Evolutionary conservation across 1,284 basidiomycete genomes (phyloP).

Genomic region (Heterobasidion occidentale): DNA sequence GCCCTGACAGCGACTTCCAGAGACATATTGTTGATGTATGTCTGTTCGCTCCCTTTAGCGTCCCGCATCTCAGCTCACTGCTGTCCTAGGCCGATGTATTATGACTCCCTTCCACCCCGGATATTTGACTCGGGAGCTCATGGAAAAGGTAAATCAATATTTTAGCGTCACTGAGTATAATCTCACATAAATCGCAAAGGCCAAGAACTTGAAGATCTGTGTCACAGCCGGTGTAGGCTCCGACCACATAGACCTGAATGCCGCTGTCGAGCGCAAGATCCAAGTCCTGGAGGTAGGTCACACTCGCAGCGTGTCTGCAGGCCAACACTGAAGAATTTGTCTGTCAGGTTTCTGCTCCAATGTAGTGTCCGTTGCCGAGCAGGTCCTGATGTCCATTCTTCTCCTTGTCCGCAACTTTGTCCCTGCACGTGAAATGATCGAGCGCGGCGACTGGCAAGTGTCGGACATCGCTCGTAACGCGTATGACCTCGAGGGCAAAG

Average conservation of each 20-base stretch:
- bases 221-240: constrained; percentile 94
- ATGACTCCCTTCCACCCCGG: constrained; percentile 6
- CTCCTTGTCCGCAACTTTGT: constrained; percentile 83
- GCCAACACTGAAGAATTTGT: constrained; percentile 6
- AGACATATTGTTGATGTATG: constrained; percentile 80
- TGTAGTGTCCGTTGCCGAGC: constrained; percentile 89
- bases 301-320: background rate
- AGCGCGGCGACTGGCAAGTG: constrained; percentile 80
- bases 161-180: background rate
- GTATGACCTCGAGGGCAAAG: constrained; percentile 88
- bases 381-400: constrained; percentile 81
- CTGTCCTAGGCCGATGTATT: constrained; percentile 2
- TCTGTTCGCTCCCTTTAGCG: constrained; percentile 5
- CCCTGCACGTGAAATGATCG: constrained; percentile 80
- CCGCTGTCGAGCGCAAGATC: constrained; percentile 76
- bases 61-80: constrained; percentile 12
- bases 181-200: constrained; percentile 30
- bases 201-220: constrained; percentile 88
- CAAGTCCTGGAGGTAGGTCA: constrained; percentile 35
- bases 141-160: constrained; percentile 13
- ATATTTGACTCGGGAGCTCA: constrained; percentile 2
- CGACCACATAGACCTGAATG: constrained; percentile 89
- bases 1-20: constrained; percentile 78
- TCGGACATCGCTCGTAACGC: constrained; percentile 75
- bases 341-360: constrained; percentile 50